Evolutionary conservation across 2,329 filamentous ascomycete genomes (phyloP), one percentile per base, ranked within the genome.

Genomic region (Chaetothyriales sp.): DNA sequence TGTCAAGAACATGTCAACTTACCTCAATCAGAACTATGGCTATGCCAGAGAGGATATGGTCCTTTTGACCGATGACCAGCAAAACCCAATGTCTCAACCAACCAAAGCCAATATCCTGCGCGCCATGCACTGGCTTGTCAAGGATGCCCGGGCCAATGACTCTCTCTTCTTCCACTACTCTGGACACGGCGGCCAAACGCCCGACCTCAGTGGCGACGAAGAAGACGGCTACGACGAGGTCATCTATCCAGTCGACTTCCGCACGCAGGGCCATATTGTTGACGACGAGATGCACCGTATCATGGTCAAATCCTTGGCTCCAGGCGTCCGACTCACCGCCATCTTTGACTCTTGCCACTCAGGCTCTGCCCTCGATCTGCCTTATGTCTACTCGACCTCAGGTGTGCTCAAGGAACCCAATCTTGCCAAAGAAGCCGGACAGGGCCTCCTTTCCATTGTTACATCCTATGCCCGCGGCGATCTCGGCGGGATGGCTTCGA

Each of bases 41-140:
- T 96, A 96, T 67, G 88, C 87, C 69, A 76, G 88, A 52, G 90
- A 95, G 68, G 51, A 96, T 64, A 96, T 96, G 90, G 90, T 96
- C 18, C 82, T 92, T 55, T 76, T 96, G 65, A 95, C 90, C 42
- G 90, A 96, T 64, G 90, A 96, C 65, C 89, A 95, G 70, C 87
- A 95, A 66, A 95, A 95, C 61, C 86, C 87, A 22, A 94, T 95
- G 85, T 94, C 87, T 68, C 87, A 95, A 70, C 90, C 90, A 7
- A 95, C 88, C 4, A 95, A 95, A 68, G 84, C 86, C 59, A 96
- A 96, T 64, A 94, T 96, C 51, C 68, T 96, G 39, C 79, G 90
- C 49, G 90, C 90, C 26, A 96, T 96, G 90, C 89, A 95, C 65
- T 96, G 90, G 90, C 72, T 96, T 18, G 87, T 95, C 52, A 95